These are phyloP conservation scores for Chytriomyces sp. DNA, from an alignment of 192 early-diverging fungal genomes.

Conservation along the genomic window DNA sequence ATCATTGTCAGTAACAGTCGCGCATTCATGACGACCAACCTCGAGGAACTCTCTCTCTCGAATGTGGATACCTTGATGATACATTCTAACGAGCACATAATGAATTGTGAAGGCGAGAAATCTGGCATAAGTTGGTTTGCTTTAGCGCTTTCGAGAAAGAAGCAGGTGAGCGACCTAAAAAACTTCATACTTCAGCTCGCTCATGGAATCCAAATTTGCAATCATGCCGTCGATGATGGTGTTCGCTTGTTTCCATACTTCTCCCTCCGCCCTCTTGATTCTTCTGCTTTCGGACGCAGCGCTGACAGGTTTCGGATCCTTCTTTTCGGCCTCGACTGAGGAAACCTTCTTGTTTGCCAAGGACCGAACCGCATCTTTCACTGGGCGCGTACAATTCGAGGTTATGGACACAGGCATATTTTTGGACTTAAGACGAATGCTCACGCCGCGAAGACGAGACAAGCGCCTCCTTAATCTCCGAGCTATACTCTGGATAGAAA, in stretches of 20 bases:
- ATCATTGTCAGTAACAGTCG: neutral
- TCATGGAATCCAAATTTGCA: constrained; percentile 65
- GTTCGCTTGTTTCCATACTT: constrained; percentile 33
- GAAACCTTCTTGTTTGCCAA: constrained; percentile 16
- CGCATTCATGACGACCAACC: constrained; percentile 30
- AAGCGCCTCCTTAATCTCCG: constrained; percentile 63
- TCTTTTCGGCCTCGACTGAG: constrained; percentile 1
- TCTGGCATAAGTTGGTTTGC: constrained; percentile 33
- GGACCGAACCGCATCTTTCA: constrained; percentile 4
- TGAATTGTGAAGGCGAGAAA: constrained; percentile 72
- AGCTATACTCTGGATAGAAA: constrained; percentile 69
- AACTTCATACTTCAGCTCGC: constrained; percentile 56
- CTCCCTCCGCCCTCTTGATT: constrained; percentile 27
- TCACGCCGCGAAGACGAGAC: constrained; percentile 59
- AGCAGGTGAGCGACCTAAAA: neutral
- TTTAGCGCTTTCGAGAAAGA: neutral
- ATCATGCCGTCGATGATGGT: constrained; percentile 58
- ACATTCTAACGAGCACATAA: constrained; percentile 75
- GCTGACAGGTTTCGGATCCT: neutral
- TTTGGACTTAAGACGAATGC: no score
- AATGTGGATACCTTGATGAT: constrained; percentile 85
- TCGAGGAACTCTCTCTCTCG: constrained; percentile 75
- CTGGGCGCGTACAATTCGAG: no score
- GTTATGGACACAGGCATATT: no score
- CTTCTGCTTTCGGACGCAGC: neutral